Evolutionary conservation across 352 stramenopile species (phyloP), one percentile per base, ranked within the genome.

Genomic region (Thalassiosira hispida): DNA sequence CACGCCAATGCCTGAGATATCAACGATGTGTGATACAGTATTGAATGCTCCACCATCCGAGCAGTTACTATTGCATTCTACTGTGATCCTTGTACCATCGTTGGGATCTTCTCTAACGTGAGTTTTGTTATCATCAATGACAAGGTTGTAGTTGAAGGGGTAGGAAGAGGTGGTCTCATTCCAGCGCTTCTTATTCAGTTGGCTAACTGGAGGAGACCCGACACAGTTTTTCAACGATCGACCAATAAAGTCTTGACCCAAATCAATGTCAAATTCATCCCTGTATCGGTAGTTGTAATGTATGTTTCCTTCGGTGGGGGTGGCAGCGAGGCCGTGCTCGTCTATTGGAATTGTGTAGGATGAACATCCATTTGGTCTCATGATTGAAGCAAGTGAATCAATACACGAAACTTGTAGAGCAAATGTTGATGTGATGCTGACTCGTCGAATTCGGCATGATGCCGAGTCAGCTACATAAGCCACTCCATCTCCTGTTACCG

Each of bases 291-390:
- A 96, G 83, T 98, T 98, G 88, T 98, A 98, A 66, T 97, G 96
- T 23, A 98, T 93, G 70, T 99, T 97, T 85, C 96, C 91, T 49
- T 73, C 78, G 6, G 90, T 76, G 12, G 95, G 87, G 6, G 96
- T 94, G 14, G 86, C 80, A 33, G 95, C 93, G 8, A 95, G 75
- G 55, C 95, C 95, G 9, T 95, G 79, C 23, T 96, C 91, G 66
- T 98, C 96, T 11, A 97, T 92, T 22, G 95, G 94, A 27, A 92
- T 89, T 27, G 98, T 96, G 78, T 98, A 98, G 9, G 94, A 98
- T 2, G 93, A 93, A 81, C 97, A 99, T 5, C 96, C 96, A 33
- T 93, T 97, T 0, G 96, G 96, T 8, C 96, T 82, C 22, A 98
- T 57, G 14, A 98, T 89, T 52, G 98, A 89, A 18, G 91, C 83